phyloP scores from a whole-genome alignment of 202 grass and related monocot species.

The Brachypodium distachyon region DNA sequence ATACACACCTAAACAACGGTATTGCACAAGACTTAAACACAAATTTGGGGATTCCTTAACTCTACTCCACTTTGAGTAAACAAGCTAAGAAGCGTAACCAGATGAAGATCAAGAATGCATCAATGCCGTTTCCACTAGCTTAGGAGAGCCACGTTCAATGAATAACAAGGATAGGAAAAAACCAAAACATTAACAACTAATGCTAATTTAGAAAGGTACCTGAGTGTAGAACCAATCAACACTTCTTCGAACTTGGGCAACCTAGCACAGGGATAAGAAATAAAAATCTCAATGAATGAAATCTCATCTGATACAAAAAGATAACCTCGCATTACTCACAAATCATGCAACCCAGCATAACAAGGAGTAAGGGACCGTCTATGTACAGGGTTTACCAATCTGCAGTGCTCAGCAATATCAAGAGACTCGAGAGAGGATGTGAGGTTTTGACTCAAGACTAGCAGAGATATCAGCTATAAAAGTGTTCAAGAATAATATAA shows the following conservation, averaged over 20 bases:
- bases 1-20: neutral
- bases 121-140: neutral
- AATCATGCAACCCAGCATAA: neutral
- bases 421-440: neutral
- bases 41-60: neutral
- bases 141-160: neutral
- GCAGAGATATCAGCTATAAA: neutral
- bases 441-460: neutral
- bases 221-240: conserved; percentile 77
- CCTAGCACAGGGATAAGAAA: conserved; percentile 32
- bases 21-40: neutral
- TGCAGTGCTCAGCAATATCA: neutral
- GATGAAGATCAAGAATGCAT: neutral
- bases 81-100: neutral
- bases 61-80: neutral
- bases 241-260: conserved; percentile 67
- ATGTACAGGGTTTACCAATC: neutral
- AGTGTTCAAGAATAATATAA: neutral
- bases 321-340: neutral
- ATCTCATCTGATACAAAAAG: neutral
- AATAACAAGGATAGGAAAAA: neutral
- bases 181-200: neutral
- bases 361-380: neutral
- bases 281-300: conserved; percentile 9
- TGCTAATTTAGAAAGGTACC: conserved; percentile 30